These are phyloP conservation scores for Cymbopogon flexuosus DNA, from an alignment of 202 grass and related monocot species.

Conservation along the genomic window DNA sequence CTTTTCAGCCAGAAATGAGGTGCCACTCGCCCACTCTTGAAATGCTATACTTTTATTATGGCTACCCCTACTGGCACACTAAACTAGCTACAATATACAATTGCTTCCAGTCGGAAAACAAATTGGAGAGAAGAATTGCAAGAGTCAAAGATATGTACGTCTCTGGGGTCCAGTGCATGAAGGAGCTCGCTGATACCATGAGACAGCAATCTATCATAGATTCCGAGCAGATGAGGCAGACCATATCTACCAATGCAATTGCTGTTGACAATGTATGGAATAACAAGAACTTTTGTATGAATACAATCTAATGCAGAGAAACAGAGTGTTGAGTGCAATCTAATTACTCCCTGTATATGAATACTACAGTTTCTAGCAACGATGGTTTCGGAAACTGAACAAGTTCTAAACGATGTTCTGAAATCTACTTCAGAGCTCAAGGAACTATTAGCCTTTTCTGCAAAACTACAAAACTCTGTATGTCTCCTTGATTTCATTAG, in stretches of 20 bases:
- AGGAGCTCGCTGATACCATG: slow-evolving; percentile 45
- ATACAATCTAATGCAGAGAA: slow-evolving; percentile 22
- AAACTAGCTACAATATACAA: slow-evolving; percentile 15
- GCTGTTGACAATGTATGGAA: slow-evolving; percentile 63
- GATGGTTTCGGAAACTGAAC: slow-evolving; percentile 63
- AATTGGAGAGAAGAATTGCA: slow-evolving; percentile 55
- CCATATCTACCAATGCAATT: slow-evolving; percentile 44
- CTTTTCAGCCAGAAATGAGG: slow-evolving; percentile 59
- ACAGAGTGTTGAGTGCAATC: not conserved
- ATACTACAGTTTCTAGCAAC: slow-evolving; percentile 53
- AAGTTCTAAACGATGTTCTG: slow-evolving; percentile 51
- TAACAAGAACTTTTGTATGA: slow-evolving; percentile 11
- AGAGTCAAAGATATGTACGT: slow-evolving; percentile 52
- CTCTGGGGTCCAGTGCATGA: slow-evolving; percentile 51
- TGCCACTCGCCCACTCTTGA: slow-evolving; percentile 20
- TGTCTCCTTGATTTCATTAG: slow-evolving; percentile 25
- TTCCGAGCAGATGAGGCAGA: slow-evolving; percentile 48
- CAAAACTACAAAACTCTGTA: slow-evolving; percentile 60
- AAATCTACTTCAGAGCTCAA: slow-evolving; percentile 62
- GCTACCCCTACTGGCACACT: slow-evolving; percentile 1
- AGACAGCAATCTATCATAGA: slow-evolving; percentile 39
- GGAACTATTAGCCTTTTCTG: slow-evolving; percentile 48
- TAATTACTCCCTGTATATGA: slow-evolving; percentile 26
- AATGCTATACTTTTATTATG: slow-evolving; percentile 14
- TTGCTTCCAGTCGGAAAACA: slow-evolving; percentile 47